Conservation (phyloP, 2,329 filamentous ascomycete species). For the Thermothelomyces thermophilus region DNA sequence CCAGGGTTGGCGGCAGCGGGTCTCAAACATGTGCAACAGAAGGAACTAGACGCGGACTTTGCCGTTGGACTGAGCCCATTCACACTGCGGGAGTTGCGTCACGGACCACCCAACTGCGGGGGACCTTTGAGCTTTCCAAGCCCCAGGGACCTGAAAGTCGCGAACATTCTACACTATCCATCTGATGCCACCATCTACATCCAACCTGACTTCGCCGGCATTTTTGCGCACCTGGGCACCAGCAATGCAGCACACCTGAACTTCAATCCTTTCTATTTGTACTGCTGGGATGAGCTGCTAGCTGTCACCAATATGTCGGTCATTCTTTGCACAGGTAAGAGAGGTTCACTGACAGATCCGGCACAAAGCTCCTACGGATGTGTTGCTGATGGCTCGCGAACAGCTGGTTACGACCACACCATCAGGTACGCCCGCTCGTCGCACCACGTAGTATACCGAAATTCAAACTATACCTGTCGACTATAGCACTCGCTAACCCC, state of each 20-base stretch:
- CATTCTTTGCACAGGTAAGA: conserved; percentile 54
- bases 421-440: conserved; percentile 41
- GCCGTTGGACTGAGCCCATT: too few relatives aligned
- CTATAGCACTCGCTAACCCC: conserved; percentile 4
- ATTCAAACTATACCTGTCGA: not conserved
- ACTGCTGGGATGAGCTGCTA: conserved; percentile 15
- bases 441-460: not conserved
- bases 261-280: not conserved
- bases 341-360: not conserved
- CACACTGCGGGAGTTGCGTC: too few relatives aligned
- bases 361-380: not conserved
- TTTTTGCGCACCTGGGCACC: not conserved
- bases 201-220: too few relatives aligned
- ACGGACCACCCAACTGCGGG: too few relatives aligned
- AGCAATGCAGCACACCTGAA: too few relatives aligned
- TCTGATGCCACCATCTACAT: too few relatives aligned
- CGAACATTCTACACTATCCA: not conserved
- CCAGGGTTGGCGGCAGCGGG: too few relatives aligned
- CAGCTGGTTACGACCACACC: conserved; percentile 58
- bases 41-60: too few relatives aligned
- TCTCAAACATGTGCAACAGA: too few relatives aligned
- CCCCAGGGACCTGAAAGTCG: not conserved
- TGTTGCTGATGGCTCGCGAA: conserved; percentile 18
- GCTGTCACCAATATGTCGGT: conserved; percentile 44
- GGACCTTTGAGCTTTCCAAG: too few relatives aligned